Conservation (phyloP, 805 yeast species). For the Yamadazyma sp. region DNA sequence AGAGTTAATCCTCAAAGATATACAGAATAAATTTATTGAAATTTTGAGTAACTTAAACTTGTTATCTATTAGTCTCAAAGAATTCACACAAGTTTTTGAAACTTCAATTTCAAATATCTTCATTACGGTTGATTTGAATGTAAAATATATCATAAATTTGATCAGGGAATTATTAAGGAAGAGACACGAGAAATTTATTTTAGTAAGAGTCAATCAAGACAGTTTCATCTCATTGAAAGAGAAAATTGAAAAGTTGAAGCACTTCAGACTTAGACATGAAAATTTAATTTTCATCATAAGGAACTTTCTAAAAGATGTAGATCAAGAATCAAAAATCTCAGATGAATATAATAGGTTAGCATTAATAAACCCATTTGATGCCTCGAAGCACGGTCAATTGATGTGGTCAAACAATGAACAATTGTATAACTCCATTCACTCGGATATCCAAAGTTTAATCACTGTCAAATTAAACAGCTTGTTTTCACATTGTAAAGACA, state of each 20-base stretch:
- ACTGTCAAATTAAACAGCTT: slow-evolving; percentile 21
- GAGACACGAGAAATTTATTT: slow-evolving; percentile 65
- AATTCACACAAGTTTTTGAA: slow-evolving; percentile 31
- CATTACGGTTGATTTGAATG: slow-evolving; percentile 54
- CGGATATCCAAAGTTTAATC: slow-evolving; percentile 20
- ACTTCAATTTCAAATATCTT: slow-evolving; percentile 30
- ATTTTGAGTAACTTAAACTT: slow-evolving; percentile 32
- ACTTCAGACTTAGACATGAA: slow-evolving; percentile 53
- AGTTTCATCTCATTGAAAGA: slow-evolving; percentile 32
- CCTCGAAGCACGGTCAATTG: slow-evolving; percentile 27
- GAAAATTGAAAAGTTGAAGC: slow-evolving; percentile 39
- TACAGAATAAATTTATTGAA: slow-evolving; percentile 43
- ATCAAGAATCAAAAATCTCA: slow-evolving; percentile 17
- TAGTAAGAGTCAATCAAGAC: slow-evolving; percentile 56
- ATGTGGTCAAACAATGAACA: slow-evolving; percentile 29
- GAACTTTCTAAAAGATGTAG: slow-evolving; percentile 11
- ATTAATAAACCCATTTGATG: slow-evolving; percentile 28
- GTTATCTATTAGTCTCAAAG: slow-evolving; percentile 39
- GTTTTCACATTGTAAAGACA: slow-evolving; percentile 22
- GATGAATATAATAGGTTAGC: slow-evolving; percentile 30
- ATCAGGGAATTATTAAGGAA: slow-evolving; percentile 75
- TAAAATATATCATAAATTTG: slow-evolving; percentile 61
- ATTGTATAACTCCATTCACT: slow-evolving; percentile 20
- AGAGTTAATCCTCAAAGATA: slow-evolving; percentile 60
- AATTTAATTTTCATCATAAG: slow-evolving; percentile 39